Conservation (phyloP, 225 moss, liverwort and hornwort species). For the Thuidium tamariscinum region DNA sequence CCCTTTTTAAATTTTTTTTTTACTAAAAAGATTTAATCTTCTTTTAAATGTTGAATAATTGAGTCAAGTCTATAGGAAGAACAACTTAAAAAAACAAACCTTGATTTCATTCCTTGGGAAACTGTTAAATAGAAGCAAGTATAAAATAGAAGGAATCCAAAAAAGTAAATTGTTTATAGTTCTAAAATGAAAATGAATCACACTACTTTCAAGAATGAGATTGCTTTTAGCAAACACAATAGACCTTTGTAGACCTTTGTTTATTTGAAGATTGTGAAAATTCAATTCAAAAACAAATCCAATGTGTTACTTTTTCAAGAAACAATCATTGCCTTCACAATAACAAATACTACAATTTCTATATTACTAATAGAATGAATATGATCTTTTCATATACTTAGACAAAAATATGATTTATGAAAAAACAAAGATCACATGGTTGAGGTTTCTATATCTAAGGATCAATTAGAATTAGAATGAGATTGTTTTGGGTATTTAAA, state of each 20-base stretch:
- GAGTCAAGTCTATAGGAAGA: neutral
- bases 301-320: accelerated
- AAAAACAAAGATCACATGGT: too few relatives aligned
- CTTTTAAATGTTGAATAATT: neutral
- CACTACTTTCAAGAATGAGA: neutral
- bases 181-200: neutral
- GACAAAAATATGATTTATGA: neutral
- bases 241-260: neutral
- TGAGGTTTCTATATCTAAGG: too few relatives aligned
- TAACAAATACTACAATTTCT: neutral
- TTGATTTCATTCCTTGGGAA: neutral
- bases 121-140: neutral
- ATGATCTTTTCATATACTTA: neutral
- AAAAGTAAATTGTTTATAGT: neutral
- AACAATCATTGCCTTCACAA: neutral
- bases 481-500: too few relatives aligned
- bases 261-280: neutral
- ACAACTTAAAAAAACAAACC: neutral
- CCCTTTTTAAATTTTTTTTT: too few relatives aligned
- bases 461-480: too few relatives aligned
- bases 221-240: neutral
- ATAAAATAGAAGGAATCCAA: neutral
- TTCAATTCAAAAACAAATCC: neutral
- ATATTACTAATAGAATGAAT: neutral
- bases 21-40: neutral